phyloP scores from a whole-genome alignment of 192 early-diverging fungal species.

The Umbelopsis ramanniana region DNA sequence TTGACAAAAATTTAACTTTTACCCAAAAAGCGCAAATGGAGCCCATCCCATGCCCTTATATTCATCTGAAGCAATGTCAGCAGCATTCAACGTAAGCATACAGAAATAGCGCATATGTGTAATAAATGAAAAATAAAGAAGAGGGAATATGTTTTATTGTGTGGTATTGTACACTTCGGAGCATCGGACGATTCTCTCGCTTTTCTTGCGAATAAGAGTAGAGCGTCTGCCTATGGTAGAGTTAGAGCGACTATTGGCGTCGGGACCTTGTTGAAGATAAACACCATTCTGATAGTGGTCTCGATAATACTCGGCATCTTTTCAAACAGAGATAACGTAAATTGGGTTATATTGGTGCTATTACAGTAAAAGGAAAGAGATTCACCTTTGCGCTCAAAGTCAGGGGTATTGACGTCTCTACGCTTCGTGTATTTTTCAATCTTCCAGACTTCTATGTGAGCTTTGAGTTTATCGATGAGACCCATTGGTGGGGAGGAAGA shows the following conservation, averaged over 20 bases:
- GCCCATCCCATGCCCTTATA: not conserved
- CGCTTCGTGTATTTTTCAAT: conserved; percentile 36
- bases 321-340: not conserved
- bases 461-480: conserved; percentile 30
- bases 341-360: not conserved
- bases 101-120: not conserved
- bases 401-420: conserved; percentile 27
- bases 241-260: not conserved
- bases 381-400: conserved; percentile 36
- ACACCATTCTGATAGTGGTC: conserved; percentile 36
- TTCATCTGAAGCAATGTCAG: not conserved
- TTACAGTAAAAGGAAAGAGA: not conserved
- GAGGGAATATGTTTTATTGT: not conserved
- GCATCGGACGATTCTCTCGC: conserved; percentile 33
- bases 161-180: conserved; percentile 35
- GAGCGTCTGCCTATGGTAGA: conserved; percentile 22
- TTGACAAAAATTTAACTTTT: conserved; percentile 2
- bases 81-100: not conserved
- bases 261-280: conserved; percentile 21
- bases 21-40: not conserved
- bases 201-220: conserved; percentile 31
- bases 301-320: conserved; percentile 36
- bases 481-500: conserved; percentile 20
- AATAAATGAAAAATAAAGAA: not conserved
- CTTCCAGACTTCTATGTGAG: conserved; percentile 32